phyloP scores from a whole-genome alignment of 768 basidiomycete species.

The Mycena kentingensis region DNA sequence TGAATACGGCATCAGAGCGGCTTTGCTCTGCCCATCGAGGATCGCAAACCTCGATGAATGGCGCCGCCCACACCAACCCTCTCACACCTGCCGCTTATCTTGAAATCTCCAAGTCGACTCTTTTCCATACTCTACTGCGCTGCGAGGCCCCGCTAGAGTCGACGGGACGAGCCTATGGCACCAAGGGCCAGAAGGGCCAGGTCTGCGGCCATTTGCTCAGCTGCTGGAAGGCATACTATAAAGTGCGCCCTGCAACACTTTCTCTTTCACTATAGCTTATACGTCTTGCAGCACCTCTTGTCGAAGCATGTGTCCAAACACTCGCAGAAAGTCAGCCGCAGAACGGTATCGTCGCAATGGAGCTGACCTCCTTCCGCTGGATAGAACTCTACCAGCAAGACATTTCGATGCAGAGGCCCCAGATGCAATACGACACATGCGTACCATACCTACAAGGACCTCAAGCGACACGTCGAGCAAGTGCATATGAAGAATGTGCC shows the following conservation, averaged over 20 bases:
- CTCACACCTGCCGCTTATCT: neutral
- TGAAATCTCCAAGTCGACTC: neutral
- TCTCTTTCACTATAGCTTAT: neutral
- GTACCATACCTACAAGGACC: neutral
- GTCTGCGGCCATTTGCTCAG: conserved; percentile 6
- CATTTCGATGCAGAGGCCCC: neutral
- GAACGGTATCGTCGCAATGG: too few relatives aligned
- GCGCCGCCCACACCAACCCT: neutral
- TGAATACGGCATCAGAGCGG: neutral
- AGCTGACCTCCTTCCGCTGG: too few relatives aligned
- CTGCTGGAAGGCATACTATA: conserved; percentile 11
- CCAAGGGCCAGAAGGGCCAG: too few relatives aligned
- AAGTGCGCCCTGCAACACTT: conserved; percentile 5
- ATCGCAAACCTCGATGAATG: neutral
- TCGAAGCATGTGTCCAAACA: neutral
- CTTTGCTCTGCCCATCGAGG: neutral
- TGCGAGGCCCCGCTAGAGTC: conserved; percentile 9
- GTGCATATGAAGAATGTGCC: conserved; percentile 17
- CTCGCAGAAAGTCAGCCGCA: too few relatives aligned
- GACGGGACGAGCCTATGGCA: neutral
- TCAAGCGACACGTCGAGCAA: conserved; percentile 10
- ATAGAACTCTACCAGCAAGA: neutral
- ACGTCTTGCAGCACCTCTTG: neutral
- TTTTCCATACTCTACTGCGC: neutral
- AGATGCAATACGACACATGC: conserved; percentile 10